phyloP scores from a whole-genome alignment of 1,139 yeast species.

The Blastobotrys proliferans region DNA sequence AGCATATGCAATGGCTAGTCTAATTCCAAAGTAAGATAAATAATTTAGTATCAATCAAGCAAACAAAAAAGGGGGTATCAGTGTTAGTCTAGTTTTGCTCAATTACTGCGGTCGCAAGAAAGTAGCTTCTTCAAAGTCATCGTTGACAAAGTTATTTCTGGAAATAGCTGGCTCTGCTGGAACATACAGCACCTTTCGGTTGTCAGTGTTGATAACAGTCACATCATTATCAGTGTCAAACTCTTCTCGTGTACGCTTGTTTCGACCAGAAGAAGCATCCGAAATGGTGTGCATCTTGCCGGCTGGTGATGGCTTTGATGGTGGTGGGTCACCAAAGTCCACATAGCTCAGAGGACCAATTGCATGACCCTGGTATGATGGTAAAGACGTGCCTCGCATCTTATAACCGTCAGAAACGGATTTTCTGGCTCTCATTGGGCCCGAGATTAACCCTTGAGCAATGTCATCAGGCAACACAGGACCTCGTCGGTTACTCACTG shows the following conservation, averaged over 20 bases:
- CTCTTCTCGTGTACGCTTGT: constrained; percentile 22
- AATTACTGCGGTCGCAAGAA: constrained; percentile 11
- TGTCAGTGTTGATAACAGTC: constrained; percentile 38
- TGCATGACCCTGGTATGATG: constrained; percentile 26
- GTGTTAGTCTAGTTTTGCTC: neutral
- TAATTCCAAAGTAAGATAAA: neutral
- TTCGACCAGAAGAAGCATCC: constrained; percentile 14
- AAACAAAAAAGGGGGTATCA: neutral
- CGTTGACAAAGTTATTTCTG: constrained; percentile 21
- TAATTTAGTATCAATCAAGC: neutral
- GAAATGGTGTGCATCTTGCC: constrained; percentile 20
- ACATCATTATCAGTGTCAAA: constrained; percentile 27
- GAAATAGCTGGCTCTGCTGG: constrained; percentile 31
- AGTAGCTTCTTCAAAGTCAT: constrained; percentile 26
- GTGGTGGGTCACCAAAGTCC: constrained; percentile 8
- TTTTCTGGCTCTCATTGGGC: constrained; percentile 33
- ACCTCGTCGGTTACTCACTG: constrained; percentile 4
- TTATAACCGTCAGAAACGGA: constrained; percentile 33
- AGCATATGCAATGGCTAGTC: too few species aligned
- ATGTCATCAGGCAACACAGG: constrained; percentile 28
- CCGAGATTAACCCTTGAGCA: constrained; percentile 26
- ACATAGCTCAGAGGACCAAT: constrained; percentile 18
- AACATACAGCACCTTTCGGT: constrained; percentile 33
- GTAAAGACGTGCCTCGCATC: constrained; percentile 21
- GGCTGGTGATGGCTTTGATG: constrained; percentile 11